phyloP scores from a whole-genome alignment of 257 asterid genomes.

The Ehretia macrophylla region DNA sequence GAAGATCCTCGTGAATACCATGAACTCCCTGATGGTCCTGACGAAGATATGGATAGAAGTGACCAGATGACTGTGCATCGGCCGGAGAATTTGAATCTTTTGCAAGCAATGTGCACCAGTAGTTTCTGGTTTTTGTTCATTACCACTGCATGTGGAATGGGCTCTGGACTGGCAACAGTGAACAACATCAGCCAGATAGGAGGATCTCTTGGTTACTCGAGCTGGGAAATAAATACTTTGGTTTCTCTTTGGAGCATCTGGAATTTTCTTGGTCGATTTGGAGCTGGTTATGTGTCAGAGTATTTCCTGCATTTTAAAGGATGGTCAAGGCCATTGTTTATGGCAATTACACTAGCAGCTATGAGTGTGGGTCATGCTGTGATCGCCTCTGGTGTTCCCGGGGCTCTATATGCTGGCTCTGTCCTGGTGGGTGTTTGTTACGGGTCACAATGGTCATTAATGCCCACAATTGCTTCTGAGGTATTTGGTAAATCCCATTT shows the following conservation, averaged over 20 bases:
- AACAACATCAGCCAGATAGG: conserved; percentile 93
- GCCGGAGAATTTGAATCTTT: conserved; percentile 39
- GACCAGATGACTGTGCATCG: conserved; percentile 2
- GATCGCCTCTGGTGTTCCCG: conserved; percentile 62
- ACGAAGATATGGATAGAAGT: conserved; percentile 31
- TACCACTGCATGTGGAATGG: conserved; percentile 84
- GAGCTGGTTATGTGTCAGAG: conserved; percentile 77
- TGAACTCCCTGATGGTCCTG: conserved; percentile 33
- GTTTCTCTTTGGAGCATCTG: conserved; percentile 92
- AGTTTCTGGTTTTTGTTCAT: conserved; percentile 75
- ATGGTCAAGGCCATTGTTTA: conserved; percentile 67
- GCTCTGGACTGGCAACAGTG: conserved; percentile 85
- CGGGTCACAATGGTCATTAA: conserved; percentile 93
- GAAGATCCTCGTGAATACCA: conserved; percentile 38
- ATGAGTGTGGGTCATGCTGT: conserved; percentile 68
- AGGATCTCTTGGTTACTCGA: conserved; percentile 68
- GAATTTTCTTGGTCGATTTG: conserved; percentile 88
- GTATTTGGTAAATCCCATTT: conserved; percentile 63
- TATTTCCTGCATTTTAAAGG: conserved; percentile 50
- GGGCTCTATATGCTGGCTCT: conserved; percentile 65
- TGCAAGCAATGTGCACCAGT: conserved; percentile 55
- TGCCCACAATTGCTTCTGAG: conserved; percentile 84
- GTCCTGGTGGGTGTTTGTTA: conserved; percentile 75
- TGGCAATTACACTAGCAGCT: conserved; percentile 47
- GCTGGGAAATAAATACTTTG: conserved; percentile 50